Evolutionary conservation across 2,329 filamentous ascomycete species (phyloP).

Genomic region (Ceratocystis albifundus): DNA sequence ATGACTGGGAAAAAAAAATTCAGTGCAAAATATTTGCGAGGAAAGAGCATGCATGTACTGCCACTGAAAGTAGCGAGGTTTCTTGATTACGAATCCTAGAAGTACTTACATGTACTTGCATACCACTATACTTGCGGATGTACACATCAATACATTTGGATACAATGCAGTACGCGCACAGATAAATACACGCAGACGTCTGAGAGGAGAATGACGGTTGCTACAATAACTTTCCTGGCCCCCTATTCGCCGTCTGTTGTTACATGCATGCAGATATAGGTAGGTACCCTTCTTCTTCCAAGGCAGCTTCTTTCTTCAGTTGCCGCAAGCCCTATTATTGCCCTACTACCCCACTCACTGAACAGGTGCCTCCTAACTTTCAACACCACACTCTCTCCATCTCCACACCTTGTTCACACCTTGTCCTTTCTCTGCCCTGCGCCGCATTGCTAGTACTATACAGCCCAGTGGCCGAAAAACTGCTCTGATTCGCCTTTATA

Average conservation of each 20-base stretch:
- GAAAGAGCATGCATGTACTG: slow-evolving; percentile 14
- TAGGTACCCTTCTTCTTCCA: too few species aligned
- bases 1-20: not conserved
- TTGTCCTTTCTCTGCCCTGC: slow-evolving; percentile 1
- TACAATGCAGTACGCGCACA: not conserved
- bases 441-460: not conserved
- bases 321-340: too few species aligned
- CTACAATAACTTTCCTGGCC: too few species aligned
- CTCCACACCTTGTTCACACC: not conserved
- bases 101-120: not conserved
- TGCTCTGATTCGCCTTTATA: not conserved
- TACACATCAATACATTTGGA: not conserved
- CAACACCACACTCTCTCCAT: not conserved
- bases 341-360: too few species aligned
- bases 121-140: not conserved
- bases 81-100: not conserved
- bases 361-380: not conserved
- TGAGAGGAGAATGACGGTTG: not conserved
- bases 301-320: too few species aligned
- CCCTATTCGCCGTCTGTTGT: not conserved
- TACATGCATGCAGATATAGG: not conserved
- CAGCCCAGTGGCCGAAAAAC: too few species aligned
- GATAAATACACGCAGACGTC: not conserved
- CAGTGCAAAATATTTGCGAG: not conserved
- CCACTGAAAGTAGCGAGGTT: not conserved